These are phyloP conservation scores for Fusarium beomiforme DNA, from an alignment of 2,329 filamentous ascomycete genomes.

Conservation along the genomic window DNA sequence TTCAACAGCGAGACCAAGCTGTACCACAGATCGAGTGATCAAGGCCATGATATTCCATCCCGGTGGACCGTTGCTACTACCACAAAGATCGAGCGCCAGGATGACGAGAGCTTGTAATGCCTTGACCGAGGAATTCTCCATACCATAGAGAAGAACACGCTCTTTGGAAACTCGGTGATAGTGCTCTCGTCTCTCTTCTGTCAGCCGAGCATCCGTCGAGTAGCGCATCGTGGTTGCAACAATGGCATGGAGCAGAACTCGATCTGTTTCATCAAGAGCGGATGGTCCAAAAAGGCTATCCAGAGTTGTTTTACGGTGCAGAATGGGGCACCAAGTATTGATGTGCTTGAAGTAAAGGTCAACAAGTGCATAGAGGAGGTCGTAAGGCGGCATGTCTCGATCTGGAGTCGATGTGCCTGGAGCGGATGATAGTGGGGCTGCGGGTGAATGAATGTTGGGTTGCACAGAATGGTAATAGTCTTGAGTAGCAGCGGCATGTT, in stretches of 20 bases:
- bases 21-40: constrained; percentile 88
- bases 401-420: constrained; percentile 53
- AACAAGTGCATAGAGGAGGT: constrained; percentile 76
- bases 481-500: constrained; percentile 55
- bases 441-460: constrained; percentile 65
- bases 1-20: constrained; percentile 86
- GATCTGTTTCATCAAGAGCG: constrained; percentile 81
- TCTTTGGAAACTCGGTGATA: constrained; percentile 87
- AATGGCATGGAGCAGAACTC: constrained; percentile 86
- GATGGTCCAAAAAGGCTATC: constrained; percentile 83
- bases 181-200: constrained; percentile 74
- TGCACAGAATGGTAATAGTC: constrained; percentile 60
- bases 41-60: constrained; percentile 93
- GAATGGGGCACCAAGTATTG: constrained; percentile 87
- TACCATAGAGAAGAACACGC: constrained; percentile 84
- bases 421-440: constrained; percentile 61
- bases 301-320: constrained; percentile 85
- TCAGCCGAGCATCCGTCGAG: constrained; percentile 79
- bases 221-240: constrained; percentile 89
- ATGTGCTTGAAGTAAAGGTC: constrained; percentile 84
- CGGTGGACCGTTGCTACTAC: constrained; percentile 87
- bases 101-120: constrained; percentile 89
- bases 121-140: constrained; percentile 91
- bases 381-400: constrained; percentile 78
- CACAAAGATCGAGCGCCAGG: constrained; percentile 83